Evolutionary conservation across 2,329 filamentous ascomycete genomes (phyloP).

Genomic region (Zarea fungicola): DNA sequence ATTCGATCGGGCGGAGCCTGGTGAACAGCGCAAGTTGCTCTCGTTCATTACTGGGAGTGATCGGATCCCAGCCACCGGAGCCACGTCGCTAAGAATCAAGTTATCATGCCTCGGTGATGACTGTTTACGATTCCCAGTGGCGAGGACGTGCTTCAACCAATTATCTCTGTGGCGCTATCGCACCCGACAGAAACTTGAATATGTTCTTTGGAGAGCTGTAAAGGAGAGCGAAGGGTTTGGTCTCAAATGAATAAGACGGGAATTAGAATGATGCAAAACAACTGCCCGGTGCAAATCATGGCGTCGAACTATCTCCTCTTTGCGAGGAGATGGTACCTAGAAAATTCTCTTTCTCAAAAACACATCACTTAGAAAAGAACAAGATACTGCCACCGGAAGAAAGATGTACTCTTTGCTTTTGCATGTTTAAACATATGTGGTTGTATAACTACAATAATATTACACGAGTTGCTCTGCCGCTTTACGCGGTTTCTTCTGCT

Average conservation of each 20-base stretch:
- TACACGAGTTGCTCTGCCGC: constrained; percentile 17
- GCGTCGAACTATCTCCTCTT: too few species aligned
- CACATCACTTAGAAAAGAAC: too few species aligned
- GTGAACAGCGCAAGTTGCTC: constrained; percentile 71
- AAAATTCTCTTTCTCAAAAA: too few species aligned
- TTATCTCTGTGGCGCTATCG: constrained; percentile 70
- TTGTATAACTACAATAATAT: constrained; percentile 8
- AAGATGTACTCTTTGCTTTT: constrained; percentile 3
- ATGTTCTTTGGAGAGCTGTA: constrained; percentile 79
- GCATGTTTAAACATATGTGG: not conserved
- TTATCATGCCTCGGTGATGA: constrained; percentile 73
- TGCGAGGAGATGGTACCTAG: too few species aligned
- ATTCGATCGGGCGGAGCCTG: constrained; percentile 60
- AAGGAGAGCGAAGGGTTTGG: constrained; percentile 88
- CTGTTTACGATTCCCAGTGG: constrained; percentile 69
- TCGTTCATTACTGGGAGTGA: constrained; percentile 89
- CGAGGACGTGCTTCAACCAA: constrained; percentile 87
- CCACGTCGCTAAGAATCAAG: constrained; percentile 71
- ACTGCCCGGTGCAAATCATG: too few species aligned
- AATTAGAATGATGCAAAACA: too few species aligned
- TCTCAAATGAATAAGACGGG: constrained; percentile 61
- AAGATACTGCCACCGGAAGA: not conserved
- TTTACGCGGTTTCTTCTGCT: constrained; percentile 25
- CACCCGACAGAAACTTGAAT: constrained; percentile 61
- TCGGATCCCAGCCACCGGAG: constrained; percentile 82